Base-by-base conservation (phyloP, 2,329 filamentous ascomycete species). In the Pseudogymnoascus sp. region DNA sequence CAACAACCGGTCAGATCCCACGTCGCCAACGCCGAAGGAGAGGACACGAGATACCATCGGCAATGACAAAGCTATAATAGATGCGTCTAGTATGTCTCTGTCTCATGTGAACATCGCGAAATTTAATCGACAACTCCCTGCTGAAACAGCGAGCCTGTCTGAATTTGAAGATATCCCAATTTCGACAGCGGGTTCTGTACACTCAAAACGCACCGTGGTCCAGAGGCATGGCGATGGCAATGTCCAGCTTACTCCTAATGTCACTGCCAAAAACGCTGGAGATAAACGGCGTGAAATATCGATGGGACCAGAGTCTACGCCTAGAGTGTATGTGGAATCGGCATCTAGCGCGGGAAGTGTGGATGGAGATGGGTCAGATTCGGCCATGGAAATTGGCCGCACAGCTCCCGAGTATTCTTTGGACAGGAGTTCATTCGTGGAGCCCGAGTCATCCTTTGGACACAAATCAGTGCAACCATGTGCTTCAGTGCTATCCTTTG, bases 11-110 rank as follows among this genome's bases (percentile, higher is more conserved):
- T 67, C 69, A 37, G 64, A 66, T 23, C 43, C 66, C 11, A 64
- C 69, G 8, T 69, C 72, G n/a, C 73, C 72, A 13, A 73, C 72
- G 11, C 72, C 73, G 8, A 57, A 57, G 28, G 51, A 57, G 51
- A 57, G 51, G 51, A 36, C 28, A 2, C 28, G 51, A 57, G 51
- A 34, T 57, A 57, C 21, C 10, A 13, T 7, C 10, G 6, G 51
- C 51, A 57, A 21, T 57, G 51, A 57, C 51, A 57, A 57, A 21
- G n/a, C 28, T 57, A 19, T 57, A 57, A 13, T 21, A 13, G 51
- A 57, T 34, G 11, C 51, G n/a, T 57, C 51, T 10, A 57, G 28
- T 57, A 19, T 57, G 16, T 19, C 28, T 34, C 21, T 34, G 51
- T 57, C 51, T 21, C 8, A 21, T 21, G n/a, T 19, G 11, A 57